Evolutionary conservation across 148 eudicot genomes (phyloP).

Genomic region (Cornus kousa): DNA sequence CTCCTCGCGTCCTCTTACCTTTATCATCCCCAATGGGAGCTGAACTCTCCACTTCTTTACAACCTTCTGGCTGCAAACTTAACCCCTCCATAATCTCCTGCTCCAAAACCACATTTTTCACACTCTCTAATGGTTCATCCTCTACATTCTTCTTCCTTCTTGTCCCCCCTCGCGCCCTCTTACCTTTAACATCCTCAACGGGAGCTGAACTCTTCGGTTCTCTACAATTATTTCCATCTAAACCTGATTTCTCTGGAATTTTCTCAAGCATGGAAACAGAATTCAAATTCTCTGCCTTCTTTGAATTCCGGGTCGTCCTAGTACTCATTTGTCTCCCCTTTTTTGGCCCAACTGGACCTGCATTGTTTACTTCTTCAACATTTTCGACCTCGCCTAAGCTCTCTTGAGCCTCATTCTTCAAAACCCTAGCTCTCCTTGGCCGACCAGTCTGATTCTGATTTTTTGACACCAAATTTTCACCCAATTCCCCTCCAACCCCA

Average conservation of each 20-base stretch:
- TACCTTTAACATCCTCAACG: conserved; percentile 11
- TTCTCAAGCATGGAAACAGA: conserved; percentile 11
- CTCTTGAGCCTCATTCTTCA: conserved; percentile 18
- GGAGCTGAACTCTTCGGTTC: conserved; percentile 18
- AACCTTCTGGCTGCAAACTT: conserved; percentile 12
- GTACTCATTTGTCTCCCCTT: conserved; percentile 14
- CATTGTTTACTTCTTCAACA: background rate
- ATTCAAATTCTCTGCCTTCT: conserved; percentile 19
- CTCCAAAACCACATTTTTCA: background rate
- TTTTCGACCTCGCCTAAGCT: background rate
- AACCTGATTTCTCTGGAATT: conserved; percentile 14
- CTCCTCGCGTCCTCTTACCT: conserved; percentile 19
- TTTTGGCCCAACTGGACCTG: conserved; percentile 1
- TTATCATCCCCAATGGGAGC: background rate
- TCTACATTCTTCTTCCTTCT: conserved; percentile 32
- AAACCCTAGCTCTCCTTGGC: conserved; percentile 8
- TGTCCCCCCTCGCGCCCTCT: conserved; percentile 22
- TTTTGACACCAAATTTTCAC: background rate
- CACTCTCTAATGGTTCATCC: conserved; percentile 1
- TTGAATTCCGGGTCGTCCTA: conserved; percentile 43
- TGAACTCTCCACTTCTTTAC: background rate
- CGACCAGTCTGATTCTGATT: conserved; percentile 18
- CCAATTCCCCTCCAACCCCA: conserved; percentile 21
- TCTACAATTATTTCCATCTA: conserved; percentile 7
- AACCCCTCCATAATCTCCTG: conserved; percentile 8